phyloP scores from a whole-genome alignment of 2,329 filamentous ascomycete genomes.

The Pseudohalonectria lignicola region DNA sequence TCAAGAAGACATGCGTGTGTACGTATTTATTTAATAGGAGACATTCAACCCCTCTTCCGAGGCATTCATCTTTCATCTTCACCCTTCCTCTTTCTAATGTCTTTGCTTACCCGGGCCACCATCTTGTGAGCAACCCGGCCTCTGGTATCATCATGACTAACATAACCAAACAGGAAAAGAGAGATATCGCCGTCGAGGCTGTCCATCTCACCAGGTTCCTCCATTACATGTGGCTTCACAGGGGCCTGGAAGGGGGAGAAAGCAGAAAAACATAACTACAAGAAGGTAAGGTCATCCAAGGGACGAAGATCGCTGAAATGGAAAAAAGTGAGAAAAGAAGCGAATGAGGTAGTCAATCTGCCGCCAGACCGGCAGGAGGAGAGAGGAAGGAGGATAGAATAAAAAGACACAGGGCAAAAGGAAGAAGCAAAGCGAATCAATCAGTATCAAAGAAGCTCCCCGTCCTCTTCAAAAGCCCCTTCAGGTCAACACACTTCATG shows the following conservation, averaged over 20 bases:
- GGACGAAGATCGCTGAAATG: too few relatives aligned
- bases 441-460: slow-evolving; percentile 35
- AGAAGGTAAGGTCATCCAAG: too few relatives aligned
- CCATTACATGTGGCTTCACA: too few relatives aligned
- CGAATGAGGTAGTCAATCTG: too few relatives aligned
- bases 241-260: too few relatives aligned
- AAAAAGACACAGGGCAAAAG: neutral
- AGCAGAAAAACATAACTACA: too few relatives aligned
- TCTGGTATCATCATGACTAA: slow-evolving; percentile 1
- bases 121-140: neutral
- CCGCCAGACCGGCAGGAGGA: neutral
- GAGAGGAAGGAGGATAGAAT: neutral
- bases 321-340: too few relatives aligned
- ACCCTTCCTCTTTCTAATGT: neutral
- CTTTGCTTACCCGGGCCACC: too few relatives aligned
- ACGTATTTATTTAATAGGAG: neutral
- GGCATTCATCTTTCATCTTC: neutral
- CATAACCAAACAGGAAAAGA: neutral
- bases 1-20: neutral
- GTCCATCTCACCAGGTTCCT: too few relatives aligned
- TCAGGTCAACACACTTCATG: slow-evolving; percentile 34
- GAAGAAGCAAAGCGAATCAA: slow-evolving; percentile 7
- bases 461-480: slow-evolving; percentile 25
- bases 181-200: neutral
- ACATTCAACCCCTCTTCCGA: neutral